Evolutionary conservation across 345 rosid species (phyloP), one percentile per base, ranked within the genome.

Genomic region (Populus deltoides): DNA sequence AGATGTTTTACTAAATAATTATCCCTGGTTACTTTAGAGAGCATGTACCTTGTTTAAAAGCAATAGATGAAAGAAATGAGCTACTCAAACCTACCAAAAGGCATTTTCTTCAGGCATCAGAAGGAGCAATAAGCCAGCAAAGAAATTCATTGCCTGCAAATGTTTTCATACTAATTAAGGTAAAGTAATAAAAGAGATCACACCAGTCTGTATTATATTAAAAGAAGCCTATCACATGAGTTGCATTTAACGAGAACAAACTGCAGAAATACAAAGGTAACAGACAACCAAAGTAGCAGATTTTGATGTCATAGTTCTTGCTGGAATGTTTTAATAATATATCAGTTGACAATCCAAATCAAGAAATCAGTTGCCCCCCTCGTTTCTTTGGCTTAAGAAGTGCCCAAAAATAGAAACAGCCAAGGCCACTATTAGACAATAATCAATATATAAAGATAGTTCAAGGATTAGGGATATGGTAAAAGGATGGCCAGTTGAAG

Each of bases 71-170:
- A 74, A 49, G 68, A 76, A 31, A 72, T 66, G 63, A 63, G 73
- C 80, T 77, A 79, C 82, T 66, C 63, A 74, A 83, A 89, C 88
- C 71, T 93, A 96, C 99, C 99, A 96, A 87, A 96, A 96, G 66
- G 99, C 99, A 86, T 96, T 92, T 84, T 96, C 99, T 83, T 96
- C 99, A 8, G 99, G 98, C 98, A 96, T 96, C 88, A 96, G 77
- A 66, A 96, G 97, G 83, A 96, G 92, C 84, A 96, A 89, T 68
- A 93, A 67, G 41, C 99, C 99, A 85, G 98, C 99, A 85, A 96
- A 92, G 87, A 91, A 96, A 85, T 96, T 96, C 99, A 96, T 96
- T 74, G 93, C 99, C 99, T 95, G 93, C 90, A 89, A 51, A 75
- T 74, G 36, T 82, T 85, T 66, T 35, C 57, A 53, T 51, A 53